These are phyloP conservation scores for Xylaria telfairii DNA, from an alignment of 495 filamentous ascomycete genomes.

Conservation along the genomic window DNA sequence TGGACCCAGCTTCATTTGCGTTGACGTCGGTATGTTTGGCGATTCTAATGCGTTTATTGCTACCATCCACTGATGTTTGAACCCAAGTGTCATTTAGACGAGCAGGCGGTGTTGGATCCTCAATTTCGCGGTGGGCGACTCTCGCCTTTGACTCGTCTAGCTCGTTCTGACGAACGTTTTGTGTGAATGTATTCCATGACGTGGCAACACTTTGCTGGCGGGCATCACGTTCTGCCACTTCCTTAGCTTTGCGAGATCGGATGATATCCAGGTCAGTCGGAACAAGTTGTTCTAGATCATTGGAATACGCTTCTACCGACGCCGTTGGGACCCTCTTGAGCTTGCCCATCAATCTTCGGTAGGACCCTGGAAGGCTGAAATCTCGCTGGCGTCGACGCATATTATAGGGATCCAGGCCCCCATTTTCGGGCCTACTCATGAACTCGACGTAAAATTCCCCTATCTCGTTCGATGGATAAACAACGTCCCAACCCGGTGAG, in stretches of 20 bases:
- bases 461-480: constrained; percentile 85
- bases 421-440: constrained; percentile 80
- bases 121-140: constrained; percentile 34
- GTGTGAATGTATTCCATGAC: constrained; percentile 32
- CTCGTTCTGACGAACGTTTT: constrained; percentile 32
- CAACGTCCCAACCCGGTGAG: constrained; percentile 87
- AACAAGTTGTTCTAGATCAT: constrained; percentile 82
- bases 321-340: constrained; percentile 62
- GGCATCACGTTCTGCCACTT: constrained; percentile 27
- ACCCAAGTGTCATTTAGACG: constrained; percentile 39
- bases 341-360: constrained; percentile 81
- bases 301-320: constrained; percentile 69
- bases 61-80: constrained; percentile 43
- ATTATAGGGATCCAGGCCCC: constrained; percentile 77
- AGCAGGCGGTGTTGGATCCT: constrained; percentile 31
- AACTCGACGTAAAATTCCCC: constrained; percentile 79
- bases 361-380: constrained; percentile 84
- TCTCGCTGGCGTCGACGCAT: constrained; percentile 90
- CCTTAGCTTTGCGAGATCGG: constrained; percentile 35
- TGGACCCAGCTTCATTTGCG: constrained; percentile 19
- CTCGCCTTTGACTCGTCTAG: constrained; percentile 28
- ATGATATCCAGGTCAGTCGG: constrained; percentile 76
- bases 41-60: constrained; percentile 52
- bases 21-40: constrained; percentile 34
- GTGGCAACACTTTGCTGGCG: constrained; percentile 17